phyloP scores from a whole-genome alignment of 2,329 filamentous ascomycete species.

The Penicillium sp. region DNA sequence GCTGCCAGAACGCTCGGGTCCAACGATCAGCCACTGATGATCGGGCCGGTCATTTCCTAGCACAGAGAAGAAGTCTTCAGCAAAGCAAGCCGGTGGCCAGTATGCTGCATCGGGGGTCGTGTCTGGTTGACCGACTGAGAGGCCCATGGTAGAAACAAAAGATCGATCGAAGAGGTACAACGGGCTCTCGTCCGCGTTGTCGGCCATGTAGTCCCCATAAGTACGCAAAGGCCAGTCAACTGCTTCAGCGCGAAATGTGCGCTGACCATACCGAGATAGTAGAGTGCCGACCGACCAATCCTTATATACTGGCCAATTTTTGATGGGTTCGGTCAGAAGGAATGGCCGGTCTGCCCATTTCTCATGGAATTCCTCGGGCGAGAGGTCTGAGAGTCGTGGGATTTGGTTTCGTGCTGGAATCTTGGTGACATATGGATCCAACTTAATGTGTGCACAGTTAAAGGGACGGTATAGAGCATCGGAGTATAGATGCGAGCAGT shows the following conservation, averaged over 20 bases:
- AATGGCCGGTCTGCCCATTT: constrained; percentile 81
- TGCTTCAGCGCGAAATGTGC: constrained; percentile 82
- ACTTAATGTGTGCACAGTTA: constrained; percentile 73
- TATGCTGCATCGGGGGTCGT: constrained; percentile 58
- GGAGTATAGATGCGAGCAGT: constrained; percentile 79
- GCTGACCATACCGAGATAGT: constrained; percentile 60
- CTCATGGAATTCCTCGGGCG: constrained; percentile 68
- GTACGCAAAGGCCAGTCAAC: constrained; percentile 86
- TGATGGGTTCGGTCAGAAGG: constrained; percentile 78
- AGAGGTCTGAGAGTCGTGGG: constrained; percentile 64
- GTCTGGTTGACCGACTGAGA: constrained; percentile 55
- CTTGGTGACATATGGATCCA: constrained; percentile 63
- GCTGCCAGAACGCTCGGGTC: constrained; percentile 80
- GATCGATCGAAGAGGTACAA: constrained; percentile 86
- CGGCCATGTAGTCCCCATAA: constrained; percentile 78
- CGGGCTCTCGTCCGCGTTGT: constrained; percentile 80
- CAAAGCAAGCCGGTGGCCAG: constrained; percentile 80
- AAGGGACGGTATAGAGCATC: constrained; percentile 89
- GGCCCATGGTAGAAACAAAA: constrained; percentile 81
- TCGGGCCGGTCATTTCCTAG: constrained; percentile 77
- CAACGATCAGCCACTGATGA: constrained; percentile 88
- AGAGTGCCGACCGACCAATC: constrained; percentile 72
- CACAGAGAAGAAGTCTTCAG: constrained; percentile 78
- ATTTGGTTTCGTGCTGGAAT: constrained; percentile 77
- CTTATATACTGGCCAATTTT: constrained; percentile 73